A percentile compares a stretch with the other conserved stretches of the same genome.
Evolutionary conservation across 2,329 filamentous ascomycete species (phyloP).

Genomic region (Trichoderma sp.): DNA sequence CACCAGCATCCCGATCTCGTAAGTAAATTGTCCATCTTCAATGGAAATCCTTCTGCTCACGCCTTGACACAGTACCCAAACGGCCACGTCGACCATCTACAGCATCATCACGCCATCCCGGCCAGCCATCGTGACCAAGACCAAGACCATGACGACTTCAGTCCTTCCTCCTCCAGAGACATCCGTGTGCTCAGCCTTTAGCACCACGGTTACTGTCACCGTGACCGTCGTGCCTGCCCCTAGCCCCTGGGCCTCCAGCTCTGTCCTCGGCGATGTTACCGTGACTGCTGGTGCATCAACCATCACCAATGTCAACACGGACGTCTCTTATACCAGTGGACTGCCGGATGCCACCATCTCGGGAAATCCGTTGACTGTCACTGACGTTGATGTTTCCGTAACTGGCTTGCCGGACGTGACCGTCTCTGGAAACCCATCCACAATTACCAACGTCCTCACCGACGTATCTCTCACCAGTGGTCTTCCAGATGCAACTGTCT

Average conservation of each 20-base stretch:
- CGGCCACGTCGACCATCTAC: conserved; percentile 39
- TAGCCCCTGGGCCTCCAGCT: conserved; percentile 23
- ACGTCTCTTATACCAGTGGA: conserved; percentile 34
- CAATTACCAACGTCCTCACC: conserved; percentile 34
- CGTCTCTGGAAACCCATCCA: conserved; percentile 34
- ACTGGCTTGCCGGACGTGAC: conserved; percentile 35
- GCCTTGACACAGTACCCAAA: conserved; percentile 36
- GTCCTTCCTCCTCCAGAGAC: conserved; percentile 19
- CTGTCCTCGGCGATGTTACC: conserved; percentile 31
- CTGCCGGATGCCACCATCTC: conserved; percentile 39
- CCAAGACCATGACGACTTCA: conserved; percentile 30
- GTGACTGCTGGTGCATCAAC: conserved; percentile 36
- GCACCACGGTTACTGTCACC: conserved; percentile 33
- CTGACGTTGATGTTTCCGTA: conserved; percentile 32
- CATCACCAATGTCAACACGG: conserved; percentile 36
- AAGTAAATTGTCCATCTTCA: conserved; percentile 27
- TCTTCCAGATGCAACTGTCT: conserved; percentile 38
- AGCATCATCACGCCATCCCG: conserved; percentile 31
- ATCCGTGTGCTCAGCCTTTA: conserved; percentile 24
- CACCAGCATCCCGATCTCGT: conserved; percentile 41
- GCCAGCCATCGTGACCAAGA: conserved; percentile 27
- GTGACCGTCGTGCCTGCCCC: conserved; percentile 29
- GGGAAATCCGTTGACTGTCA: conserved; percentile 38
- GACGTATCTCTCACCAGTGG: conserved; percentile 30
- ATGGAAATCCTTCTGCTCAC: neutral